A percentile compares a stretch with the other conserved stretches of the same genome.
phyloP scores from a whole-genome alignment of 2,329 filamentous ascomycete genomes.

The Fusarium tricinctum region DNA sequence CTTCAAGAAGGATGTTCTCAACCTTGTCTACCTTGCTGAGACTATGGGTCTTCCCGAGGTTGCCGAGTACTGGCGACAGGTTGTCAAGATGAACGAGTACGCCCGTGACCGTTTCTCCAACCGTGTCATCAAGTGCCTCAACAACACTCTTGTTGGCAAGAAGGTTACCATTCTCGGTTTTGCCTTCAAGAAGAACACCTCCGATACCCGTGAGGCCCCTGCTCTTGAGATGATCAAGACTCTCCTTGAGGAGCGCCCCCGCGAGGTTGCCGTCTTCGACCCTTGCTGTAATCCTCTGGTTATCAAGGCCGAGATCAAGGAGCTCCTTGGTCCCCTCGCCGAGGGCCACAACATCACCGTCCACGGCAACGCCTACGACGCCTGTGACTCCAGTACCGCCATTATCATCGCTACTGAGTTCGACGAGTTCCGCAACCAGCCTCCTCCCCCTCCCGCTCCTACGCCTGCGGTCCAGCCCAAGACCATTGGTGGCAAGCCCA shows the following conservation, averaged over 20 bases:
- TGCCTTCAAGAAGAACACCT: constrained; percentile 85
- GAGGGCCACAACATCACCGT: constrained; percentile 62
- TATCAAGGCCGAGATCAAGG: constrained; percentile 65
- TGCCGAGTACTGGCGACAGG: constrained; percentile 80
- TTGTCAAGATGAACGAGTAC: constrained; percentile 83
- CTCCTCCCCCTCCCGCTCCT: constrained; percentile 52
- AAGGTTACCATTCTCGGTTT: constrained; percentile 81
- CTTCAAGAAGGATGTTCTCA: constrained; percentile 85
- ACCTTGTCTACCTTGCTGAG: constrained; percentile 80
- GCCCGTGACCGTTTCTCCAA: constrained; percentile 77
- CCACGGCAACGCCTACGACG: constrained; percentile 64
- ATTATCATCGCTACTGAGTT: constrained; percentile 70
- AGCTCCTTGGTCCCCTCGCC: constrained; percentile 57
- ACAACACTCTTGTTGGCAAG: constrained; percentile 77
- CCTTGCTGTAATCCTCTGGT: constrained; percentile 69
- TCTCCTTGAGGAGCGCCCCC: constrained; percentile 74
- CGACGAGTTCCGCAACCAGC: constrained; percentile 66
- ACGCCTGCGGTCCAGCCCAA: constrained; percentile 48
- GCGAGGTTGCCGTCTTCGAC: constrained; percentile 77
- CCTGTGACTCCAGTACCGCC: constrained; percentile 64
- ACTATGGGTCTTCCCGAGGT: constrained; percentile 78
- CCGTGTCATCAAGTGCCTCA: constrained; percentile 75
- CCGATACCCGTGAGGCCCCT: constrained; percentile 79
- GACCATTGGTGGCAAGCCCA: constrained; percentile 55
- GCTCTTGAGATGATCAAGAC: constrained; percentile 76